Base-by-base conservation (phyloP, 495 filamentous ascomycete species). In the Neurospora sp. region DNA sequence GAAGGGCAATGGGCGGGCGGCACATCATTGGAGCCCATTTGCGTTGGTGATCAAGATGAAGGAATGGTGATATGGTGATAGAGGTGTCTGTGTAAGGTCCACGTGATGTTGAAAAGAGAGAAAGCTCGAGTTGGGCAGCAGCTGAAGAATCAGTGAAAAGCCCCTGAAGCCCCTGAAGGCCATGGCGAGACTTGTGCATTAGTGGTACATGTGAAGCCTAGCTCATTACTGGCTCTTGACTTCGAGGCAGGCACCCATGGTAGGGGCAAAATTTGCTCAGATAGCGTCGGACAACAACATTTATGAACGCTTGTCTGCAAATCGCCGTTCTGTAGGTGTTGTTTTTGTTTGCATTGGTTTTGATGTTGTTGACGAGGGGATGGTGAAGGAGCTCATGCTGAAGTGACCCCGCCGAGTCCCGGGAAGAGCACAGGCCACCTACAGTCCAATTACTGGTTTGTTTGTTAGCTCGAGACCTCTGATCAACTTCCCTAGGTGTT, bases 11-110 rank as follows among this genome's bases (percentile, higher is more conserved):
- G 77, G 42, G 78, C 74, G 48, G 83, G 82, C 40, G 79, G 77
- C 41, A 77, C 75, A 70, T 84, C 84, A 70, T 73, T 80, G 73
- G 79, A 81, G 59, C 80, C 83, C 83, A 85, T 85, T 37, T 3
- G 39, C 0, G 27, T 4, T 61, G 53, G 53, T 6, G 53, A 59
- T 53, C 8, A 22, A 27, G 44, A 9, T 45, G 44, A 27, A 27
- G 22, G 22, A 27, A 27, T 27, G 22, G 22, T 27, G 22, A 27
- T 27, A 27, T 27, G 22, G 22, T 27, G 22, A 27, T 27, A 27
- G 22, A 27, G 22, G 22, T 27, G 22, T 27, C 22, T 27, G 22
- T 27, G 22, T 27, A 27, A 4, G 40, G 12, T 16, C 10, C 40
- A 12, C 3, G 12, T 16, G 44, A 48, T 48, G 44, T 20, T 48